These are phyloP conservation scores for Talaromyces trachyspermus DNA, from an alignment of 495 filamentous ascomycete species.

Conservation along the genomic window DNA sequence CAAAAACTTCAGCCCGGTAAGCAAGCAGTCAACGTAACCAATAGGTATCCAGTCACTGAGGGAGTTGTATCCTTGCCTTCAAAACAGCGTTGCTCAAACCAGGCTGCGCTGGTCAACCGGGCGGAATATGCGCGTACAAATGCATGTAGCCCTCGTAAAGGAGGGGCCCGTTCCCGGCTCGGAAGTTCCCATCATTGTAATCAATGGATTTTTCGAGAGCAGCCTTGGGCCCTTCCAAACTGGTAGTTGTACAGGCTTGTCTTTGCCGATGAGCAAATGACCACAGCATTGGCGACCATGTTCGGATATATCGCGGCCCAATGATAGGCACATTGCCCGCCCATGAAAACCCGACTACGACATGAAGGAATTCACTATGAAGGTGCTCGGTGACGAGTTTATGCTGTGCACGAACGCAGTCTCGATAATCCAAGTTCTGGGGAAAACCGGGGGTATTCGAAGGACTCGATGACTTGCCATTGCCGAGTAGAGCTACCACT, in stretches of 20 bases:
- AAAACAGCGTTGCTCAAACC: constrained; percentile 53
- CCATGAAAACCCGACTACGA: constrained; percentile 60
- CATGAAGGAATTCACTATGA: constrained; percentile 41
- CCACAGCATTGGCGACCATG: constrained; percentile 47
- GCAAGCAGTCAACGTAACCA: too few species aligned
- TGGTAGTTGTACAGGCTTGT: constrained; percentile 61
- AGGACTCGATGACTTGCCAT: constrained; percentile 58
- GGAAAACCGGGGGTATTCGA: constrained; percentile 53
- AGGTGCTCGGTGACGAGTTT: constrained; percentile 49
- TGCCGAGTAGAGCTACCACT: constrained; percentile 57
- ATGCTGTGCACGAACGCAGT: constrained; percentile 51
- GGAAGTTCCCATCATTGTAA: constrained; percentile 37
- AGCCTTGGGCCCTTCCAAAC: constrained; percentile 59
- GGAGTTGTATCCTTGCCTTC: constrained; percentile 44
- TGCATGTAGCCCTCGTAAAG: constrained; percentile 48
- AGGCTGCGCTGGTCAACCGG: constrained; percentile 58
- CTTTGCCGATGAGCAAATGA: constrained; percentile 58
- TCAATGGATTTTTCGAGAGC: constrained; percentile 34
- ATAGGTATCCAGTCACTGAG: constrained; percentile 60
- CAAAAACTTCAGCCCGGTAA: constrained; percentile 50
- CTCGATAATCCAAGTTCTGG: constrained; percentile 49
- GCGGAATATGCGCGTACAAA: constrained; percentile 59
- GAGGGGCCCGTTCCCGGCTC: constrained; percentile 17
- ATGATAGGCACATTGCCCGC: constrained; percentile 55
- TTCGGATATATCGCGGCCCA: constrained; percentile 57